Evolutionary conservation across 1,284 basidiomycete species (phyloP).

Genomic region (Sutorius eximius): DNA sequence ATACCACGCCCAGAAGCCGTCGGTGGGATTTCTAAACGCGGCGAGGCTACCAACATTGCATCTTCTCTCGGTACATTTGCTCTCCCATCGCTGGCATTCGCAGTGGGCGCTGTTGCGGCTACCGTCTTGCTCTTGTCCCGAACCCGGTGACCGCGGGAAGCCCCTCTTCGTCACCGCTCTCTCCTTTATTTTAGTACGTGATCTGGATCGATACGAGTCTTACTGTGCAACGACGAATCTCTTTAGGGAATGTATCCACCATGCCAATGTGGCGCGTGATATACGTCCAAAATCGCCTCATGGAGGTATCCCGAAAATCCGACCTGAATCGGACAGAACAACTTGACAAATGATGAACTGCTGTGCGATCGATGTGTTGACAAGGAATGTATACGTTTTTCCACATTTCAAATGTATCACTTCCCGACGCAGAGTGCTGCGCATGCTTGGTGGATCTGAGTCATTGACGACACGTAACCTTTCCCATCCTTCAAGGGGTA

Average conservation of each 20-base stretch:
- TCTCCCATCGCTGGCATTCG: conserved; percentile 26
- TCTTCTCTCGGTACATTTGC: conserved; percentile 10
- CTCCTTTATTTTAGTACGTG: conserved; percentile 15
- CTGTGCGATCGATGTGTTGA: too few relatives aligned
- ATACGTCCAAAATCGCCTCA: background rate
- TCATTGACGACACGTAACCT: too few relatives aligned
- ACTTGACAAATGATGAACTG: background rate
- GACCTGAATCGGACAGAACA: background rate
- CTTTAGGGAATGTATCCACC: background rate
- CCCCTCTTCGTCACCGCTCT: background rate
- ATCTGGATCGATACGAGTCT: background rate
- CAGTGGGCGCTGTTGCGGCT: conserved; percentile 18
- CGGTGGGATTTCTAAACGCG: conserved; percentile 24
- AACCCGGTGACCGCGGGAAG: conserved; percentile 17
- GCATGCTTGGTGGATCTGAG: too few relatives aligned
- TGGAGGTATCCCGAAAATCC: background rate
- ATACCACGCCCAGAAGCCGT: conserved; percentile 52
- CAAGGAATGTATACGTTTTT: too few relatives aligned
- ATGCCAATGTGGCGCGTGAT: background rate
- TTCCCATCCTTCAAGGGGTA: background rate
- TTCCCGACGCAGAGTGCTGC: too few relatives aligned
- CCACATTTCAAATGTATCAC: too few relatives aligned
- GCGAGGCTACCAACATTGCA: background rate
- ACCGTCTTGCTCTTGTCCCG: conserved; percentile 19
- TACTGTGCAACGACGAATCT: conserved; percentile 1